phyloP scores from a whole-genome alignment of 257 asterid species.

The Anisodus tanguticus region DNA sequence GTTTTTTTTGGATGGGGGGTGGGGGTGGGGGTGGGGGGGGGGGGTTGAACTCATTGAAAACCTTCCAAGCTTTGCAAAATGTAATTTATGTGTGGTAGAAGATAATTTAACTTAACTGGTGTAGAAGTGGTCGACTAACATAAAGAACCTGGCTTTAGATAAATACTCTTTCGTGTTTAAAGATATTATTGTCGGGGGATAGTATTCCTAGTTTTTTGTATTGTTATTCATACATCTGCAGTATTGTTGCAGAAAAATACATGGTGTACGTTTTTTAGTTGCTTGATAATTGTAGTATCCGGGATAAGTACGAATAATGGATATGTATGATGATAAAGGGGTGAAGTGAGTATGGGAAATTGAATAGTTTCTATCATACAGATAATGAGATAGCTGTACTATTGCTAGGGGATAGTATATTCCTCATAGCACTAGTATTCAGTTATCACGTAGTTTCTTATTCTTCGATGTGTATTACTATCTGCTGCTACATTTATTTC shows the following conservation, averaged over 20 bases:
- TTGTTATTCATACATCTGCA: too few relatives aligned
- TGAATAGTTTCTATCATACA: background rate
- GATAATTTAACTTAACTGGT: background rate
- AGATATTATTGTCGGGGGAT: background rate
- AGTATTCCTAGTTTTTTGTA: background rate
- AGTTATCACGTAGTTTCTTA: too few relatives aligned
- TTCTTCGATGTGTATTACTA: too few relatives aligned
- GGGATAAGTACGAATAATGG: background rate
- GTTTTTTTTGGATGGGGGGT: background rate
- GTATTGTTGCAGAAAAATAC: background rate
- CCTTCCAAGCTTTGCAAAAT: background rate
- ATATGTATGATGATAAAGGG: background rate
- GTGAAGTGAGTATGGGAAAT: background rate
- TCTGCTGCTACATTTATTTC: too few relatives aligned
- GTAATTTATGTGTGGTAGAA: background rate
- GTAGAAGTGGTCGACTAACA: background rate
- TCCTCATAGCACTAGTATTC: too few relatives aligned
- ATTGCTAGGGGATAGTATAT: too few relatives aligned
- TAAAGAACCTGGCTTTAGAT: background rate
- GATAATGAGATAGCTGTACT: background rate
- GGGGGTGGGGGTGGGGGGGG: too few relatives aligned
- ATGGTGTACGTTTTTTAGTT: background rate
- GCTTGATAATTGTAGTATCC: background rate
- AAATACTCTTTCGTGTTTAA: too few relatives aligned
- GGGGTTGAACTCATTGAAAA: too few relatives aligned